Percentiles rank a stretch among this genome's conserved stretches.
These are phyloP conservation scores for Calvatia gigantea DNA, from an alignment of 768 basidiomycete genomes.

Conservation along the genomic window DNA sequence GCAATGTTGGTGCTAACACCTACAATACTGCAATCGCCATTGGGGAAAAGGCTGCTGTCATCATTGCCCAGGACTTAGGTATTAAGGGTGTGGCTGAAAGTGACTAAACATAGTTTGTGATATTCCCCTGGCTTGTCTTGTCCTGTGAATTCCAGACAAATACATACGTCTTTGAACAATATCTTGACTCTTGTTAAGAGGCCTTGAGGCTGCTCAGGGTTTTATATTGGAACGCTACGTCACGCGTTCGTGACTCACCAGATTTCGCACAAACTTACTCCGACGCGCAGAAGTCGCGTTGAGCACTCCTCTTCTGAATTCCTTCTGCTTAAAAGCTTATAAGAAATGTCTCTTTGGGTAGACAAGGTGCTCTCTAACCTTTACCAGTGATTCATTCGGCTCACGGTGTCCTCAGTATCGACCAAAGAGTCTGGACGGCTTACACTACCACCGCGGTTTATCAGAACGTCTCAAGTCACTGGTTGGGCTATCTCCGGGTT, in stretches of 20 bases:
- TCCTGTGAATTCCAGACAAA: no score
- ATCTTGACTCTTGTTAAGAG: no score
- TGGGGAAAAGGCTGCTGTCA: conserved; percentile 59
- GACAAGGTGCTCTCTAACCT: conserved; percentile 42
- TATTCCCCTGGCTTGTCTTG: not conserved
- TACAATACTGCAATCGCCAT: conserved; percentile 42
- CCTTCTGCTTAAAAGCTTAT: not conserved
- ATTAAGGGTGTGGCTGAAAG: conserved; percentile 19
- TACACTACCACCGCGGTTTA: conserved; percentile 85
- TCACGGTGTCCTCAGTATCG: conserved; percentile 56
- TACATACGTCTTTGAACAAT: no score
- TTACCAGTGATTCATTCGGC: not conserved
- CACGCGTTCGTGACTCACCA: conserved; percentile 16
- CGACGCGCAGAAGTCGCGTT: not conserved
- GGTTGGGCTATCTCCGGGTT: conserved; percentile 29
- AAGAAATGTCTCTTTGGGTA: conserved; percentile 65
- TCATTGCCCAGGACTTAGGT: conserved; percentile 54
- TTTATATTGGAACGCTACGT: conserved; percentile 14
- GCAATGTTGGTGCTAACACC: conserved; percentile 38
- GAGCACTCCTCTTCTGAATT: not conserved
- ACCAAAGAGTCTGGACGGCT: conserved; percentile 76
- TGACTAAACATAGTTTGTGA: not conserved
- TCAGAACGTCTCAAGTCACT: conserved; percentile 78
- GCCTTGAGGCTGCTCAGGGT: no score
- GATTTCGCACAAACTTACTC: not conserved